These are phyloP conservation scores for Clonostachys chloroleuca DNA, from an alignment of 2,329 filamentous ascomycete species.

Conservation along the genomic window DNA sequence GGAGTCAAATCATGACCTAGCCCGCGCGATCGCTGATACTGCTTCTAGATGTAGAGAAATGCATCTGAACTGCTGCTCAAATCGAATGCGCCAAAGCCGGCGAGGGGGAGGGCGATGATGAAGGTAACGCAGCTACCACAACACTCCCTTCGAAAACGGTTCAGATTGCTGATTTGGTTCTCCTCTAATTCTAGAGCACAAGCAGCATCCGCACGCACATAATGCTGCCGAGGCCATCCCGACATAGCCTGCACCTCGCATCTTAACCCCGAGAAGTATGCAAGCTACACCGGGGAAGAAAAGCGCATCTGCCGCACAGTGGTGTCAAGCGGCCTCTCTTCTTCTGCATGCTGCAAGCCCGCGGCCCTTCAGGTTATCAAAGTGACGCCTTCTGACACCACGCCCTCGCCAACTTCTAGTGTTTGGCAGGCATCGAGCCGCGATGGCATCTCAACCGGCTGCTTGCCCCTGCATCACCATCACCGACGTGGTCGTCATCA, in stretches of 20 bases:
- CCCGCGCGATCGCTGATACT: too few species aligned
- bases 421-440: too few species aligned
- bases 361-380: not conserved
- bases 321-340: slow-evolving; percentile 5
- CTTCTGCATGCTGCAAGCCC: slow-evolving; percentile 5
- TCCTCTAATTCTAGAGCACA: too few species aligned
- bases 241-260: slow-evolving; percentile 12
- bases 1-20: too few species aligned
- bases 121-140: slow-evolving; percentile 3
- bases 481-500: too few species aligned
- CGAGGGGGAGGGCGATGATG: slow-evolving; percentile 11
- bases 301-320: slow-evolving; percentile 16
- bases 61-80: slow-evolving; percentile 12
- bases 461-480: not conserved
- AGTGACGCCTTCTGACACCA: too few species aligned
- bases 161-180: too few species aligned
- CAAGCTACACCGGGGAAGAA: slow-evolving; percentile 12
- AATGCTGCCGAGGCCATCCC: slow-evolving; percentile 7
- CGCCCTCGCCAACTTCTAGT: too few species aligned
- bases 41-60: slow-evolving; percentile 10
- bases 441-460: not conserved
- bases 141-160: too few species aligned
- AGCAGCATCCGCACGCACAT: slow-evolving; percentile 10
- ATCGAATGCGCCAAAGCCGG: slow-evolving; percentile 13
- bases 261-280: slow-evolving; percentile 14